Evolutionary conservation across 2,329 filamentous ascomycete genomes (phyloP).

Genomic region (Hypomyces perniciosus): DNA sequence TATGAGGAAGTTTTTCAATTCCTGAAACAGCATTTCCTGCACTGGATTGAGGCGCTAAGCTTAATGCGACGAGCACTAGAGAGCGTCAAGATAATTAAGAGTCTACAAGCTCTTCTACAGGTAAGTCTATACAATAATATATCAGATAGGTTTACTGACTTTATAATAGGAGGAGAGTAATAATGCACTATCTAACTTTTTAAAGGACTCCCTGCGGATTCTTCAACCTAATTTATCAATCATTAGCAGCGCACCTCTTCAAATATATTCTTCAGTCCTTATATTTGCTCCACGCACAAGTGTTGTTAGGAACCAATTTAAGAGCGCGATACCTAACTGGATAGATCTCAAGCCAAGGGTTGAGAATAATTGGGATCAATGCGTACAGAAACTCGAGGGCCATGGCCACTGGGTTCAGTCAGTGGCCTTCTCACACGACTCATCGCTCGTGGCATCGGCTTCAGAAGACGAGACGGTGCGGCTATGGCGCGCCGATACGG

Average conservation of each 20-base stretch:
- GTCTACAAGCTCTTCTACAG: background rate
- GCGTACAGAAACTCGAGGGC: background rate
- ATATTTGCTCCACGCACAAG: background rate
- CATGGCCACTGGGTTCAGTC: background rate
- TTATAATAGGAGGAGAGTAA: background rate
- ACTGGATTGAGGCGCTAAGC: slow-evolving; percentile 37
- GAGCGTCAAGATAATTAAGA: background rate
- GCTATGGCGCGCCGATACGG: too few relatives aligned
- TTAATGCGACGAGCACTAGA: slow-evolving; percentile 22
- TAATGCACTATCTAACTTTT: background rate
- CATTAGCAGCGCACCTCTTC: background rate
- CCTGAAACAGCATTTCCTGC: slow-evolving; percentile 31
- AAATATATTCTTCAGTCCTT: slow-evolving; percentile 3
- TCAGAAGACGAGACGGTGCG: too few relatives aligned
- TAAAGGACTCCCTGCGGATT: background rate
- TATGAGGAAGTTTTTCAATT: slow-evolving; percentile 27
- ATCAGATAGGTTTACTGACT: background rate
- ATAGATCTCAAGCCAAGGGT: background rate
- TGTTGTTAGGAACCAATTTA: background rate
- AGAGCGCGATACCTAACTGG: background rate
- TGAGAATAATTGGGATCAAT: background rate
- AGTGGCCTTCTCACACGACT: too few relatives aligned
- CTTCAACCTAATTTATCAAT: background rate
- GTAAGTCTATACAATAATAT: background rate
- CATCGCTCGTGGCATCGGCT: too few relatives aligned